Evolutionary conservation across 2,329 filamentous ascomycete species (phyloP), one percentile per base, ranked within the genome.

Genomic region (Exophiala spinifera): DNA sequence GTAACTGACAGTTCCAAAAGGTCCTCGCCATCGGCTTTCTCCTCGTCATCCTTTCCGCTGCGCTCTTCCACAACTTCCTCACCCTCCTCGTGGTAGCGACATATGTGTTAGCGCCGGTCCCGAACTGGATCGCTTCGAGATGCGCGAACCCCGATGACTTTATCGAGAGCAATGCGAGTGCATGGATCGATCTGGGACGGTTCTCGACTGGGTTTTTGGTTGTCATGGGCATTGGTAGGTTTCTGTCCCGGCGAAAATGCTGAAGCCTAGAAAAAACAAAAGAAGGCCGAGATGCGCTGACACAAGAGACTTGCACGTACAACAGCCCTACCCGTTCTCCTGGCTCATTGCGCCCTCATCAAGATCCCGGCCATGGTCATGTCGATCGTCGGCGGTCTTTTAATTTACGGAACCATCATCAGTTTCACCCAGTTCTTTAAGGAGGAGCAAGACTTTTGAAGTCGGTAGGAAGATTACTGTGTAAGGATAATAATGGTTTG

Each of bases 401-500:
- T 99, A 69, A 99, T 99, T 70, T 99, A 99, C 74, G 89, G 90
- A 53, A 99, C 94, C 46, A 96, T 99, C 70, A 95, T 99, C 74
- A 94, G 88, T 76, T 99, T 99, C 73, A 87, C 88, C 63, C 88
- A 96, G 85, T 99, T 97, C 77, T 99, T 99, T 79, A 88, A 92
- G 70, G 91, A 97, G 74, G 91, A 97, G 71, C 88, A 95, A 69
- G 94, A 97, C 66, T 99, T 97, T 72, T 97, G 45, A 34, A 43
- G 6, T 31, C 28, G 10, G 11, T 2, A 2, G 3, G 11, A 8
- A 8, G 6, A 31, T 31, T 3, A 11, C 10, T 11, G 28, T 31
- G 11, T 10, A 31, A 10, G 28, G 8, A 31, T 6, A 10, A 6
- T 31, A 25, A 10, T 31, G 28, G 28, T 6, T 31, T 31, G 28